Conservation (phyloP, 768 basidiomycete species). For the Rhodotorula graminis region DNA sequence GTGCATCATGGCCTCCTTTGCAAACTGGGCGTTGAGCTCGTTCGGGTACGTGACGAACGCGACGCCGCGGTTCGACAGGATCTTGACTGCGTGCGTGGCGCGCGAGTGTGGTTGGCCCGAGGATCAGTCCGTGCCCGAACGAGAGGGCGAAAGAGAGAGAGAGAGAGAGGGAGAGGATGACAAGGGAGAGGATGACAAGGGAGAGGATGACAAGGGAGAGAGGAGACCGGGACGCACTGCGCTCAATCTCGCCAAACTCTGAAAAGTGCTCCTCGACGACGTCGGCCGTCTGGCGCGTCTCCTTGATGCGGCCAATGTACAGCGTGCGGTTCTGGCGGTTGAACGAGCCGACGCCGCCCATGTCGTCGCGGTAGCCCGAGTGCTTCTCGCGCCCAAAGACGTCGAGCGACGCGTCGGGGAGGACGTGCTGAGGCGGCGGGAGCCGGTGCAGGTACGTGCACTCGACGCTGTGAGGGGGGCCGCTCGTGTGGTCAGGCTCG, state of each 20-base stretch:
- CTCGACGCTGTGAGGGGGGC: constrained; percentile 53
- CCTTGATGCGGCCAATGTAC: constrained; percentile 82
- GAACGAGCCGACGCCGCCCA: constrained; percentile 99
- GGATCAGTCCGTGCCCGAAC: too few relatives aligned
- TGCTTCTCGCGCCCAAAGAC: constrained; percentile 97
- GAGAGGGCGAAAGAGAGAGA: background rate
- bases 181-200: too few relatives aligned
- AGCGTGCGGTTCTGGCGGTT: constrained; percentile 87
- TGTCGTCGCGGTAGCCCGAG: constrained; percentile 94
- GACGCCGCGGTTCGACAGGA: constrained; percentile 88
- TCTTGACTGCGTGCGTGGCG: constrained; percentile 67
- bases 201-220: too few relatives aligned
- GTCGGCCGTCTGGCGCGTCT: constrained; percentile 56
- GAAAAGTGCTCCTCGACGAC: constrained; percentile 87
- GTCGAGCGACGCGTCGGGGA: constrained; percentile 90
- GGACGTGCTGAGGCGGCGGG: constrained; percentile 54
- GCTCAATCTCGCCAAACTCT: constrained; percentile 91
- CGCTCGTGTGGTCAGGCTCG: too few relatives aligned
- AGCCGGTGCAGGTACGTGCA: constrained; percentile 92
- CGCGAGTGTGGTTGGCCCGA: too few relatives aligned
- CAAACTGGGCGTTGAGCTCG: constrained; percentile 85
- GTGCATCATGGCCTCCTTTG: constrained; percentile 98
- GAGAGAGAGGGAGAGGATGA: too few relatives aligned
- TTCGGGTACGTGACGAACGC: constrained; percentile 93
- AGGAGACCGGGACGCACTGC: constrained; percentile 72